phyloP scores from a whole-genome alignment of 2,329 filamentous ascomycete genomes.

The Colletotrichum sp. region DNA sequence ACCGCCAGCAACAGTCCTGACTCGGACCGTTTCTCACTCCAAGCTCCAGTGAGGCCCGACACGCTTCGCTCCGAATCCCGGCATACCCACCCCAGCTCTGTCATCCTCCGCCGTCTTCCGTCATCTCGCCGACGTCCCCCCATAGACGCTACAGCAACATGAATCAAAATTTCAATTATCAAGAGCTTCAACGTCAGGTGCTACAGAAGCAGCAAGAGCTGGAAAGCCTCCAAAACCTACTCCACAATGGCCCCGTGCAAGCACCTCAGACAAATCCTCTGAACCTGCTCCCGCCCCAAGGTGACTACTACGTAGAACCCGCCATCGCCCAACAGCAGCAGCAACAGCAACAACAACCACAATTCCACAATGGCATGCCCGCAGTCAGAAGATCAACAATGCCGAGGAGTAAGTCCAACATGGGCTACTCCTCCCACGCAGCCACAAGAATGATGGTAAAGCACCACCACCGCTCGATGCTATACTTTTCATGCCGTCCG shows the following conservation, averaged over 20 bases:
- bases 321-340: neutral
- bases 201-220: slow-evolving; percentile 21
- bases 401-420: slow-evolving; percentile 23
- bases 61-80: neutral
- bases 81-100: neutral
- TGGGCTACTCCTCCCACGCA: slow-evolving; percentile 12
- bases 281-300: slow-evolving; percentile 1
- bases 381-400: slow-evolving; percentile 5
- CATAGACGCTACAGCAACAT: slow-evolving; percentile 6
- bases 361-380: slow-evolving; percentile 6
- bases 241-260: slow-evolving; percentile 1
- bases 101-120: neutral
- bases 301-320: slow-evolving; percentile 14
- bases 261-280: neutral
- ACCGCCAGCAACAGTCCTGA: neutral
- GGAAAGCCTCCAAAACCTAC: slow-evolving; percentile 6
- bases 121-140: neutral
- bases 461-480: neutral
- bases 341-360: neutral
- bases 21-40: neutral
- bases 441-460: slow-evolving; percentile 18
- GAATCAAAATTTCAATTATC: slow-evolving; percentile 12
- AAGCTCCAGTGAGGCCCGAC: neutral
- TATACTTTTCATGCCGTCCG: neutral
- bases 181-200: slow-evolving; percentile 21